Evolutionary conservation across 2,329 filamentous ascomycete species (phyloP).

Genomic region (Nannizzia gypsea): DNA sequence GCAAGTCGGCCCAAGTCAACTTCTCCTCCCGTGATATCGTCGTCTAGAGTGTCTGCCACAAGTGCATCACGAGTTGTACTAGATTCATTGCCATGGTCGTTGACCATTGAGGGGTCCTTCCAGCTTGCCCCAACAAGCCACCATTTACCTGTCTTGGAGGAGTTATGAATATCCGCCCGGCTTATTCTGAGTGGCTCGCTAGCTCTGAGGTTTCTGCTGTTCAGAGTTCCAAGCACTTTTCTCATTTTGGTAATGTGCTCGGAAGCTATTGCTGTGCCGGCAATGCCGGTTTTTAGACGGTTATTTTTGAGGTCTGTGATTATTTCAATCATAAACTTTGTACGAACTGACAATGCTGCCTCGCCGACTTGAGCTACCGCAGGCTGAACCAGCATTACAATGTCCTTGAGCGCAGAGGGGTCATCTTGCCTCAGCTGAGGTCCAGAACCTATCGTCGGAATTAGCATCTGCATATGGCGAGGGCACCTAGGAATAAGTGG

Average conservation of each 20-base stretch:
- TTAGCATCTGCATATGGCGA: constrained; percentile 11
- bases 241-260: constrained; percentile 83
- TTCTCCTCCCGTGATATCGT: constrained; percentile 34
- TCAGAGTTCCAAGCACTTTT: constrained; percentile 72
- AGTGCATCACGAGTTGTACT: constrained; percentile 14
- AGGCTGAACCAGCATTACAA: constrained; percentile 66
- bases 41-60: constrained; percentile 17
- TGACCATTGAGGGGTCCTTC: constrained; percentile 28
- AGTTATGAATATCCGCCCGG: constrained; percentile 68
- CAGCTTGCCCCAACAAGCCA: constrained; percentile 98
- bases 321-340: constrained; percentile 94
- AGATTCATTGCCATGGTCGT: constrained; percentile 18
- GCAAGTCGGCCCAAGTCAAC: constrained; percentile 64
- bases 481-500: background rate
- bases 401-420: constrained; percentile 74
- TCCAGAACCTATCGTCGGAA: constrained; percentile 46
- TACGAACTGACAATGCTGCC: constrained; percentile 66
- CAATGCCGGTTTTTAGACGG: constrained; percentile 63
- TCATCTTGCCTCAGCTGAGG: constrained; percentile 80
- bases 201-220: constrained; percentile 50
- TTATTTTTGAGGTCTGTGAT: constrained; percentile 94
- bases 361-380: constrained; percentile 57
- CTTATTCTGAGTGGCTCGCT: constrained; percentile 73
- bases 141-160: constrained; percentile 87
- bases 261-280: constrained; percentile 58